Conservation (phyloP, 257 asterid genomes). For the Solanum chilense region DNA sequence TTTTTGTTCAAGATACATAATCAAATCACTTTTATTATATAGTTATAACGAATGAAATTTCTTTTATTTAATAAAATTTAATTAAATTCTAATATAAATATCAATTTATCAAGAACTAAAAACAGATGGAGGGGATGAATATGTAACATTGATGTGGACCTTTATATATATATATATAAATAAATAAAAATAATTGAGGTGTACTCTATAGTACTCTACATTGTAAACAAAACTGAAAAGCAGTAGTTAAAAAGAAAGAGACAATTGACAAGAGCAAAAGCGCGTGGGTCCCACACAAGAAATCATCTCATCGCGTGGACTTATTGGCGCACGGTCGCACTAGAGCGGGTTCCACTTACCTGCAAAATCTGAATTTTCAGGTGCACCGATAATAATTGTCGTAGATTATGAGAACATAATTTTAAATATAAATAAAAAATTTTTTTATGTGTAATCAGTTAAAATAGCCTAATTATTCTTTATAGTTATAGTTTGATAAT, state of each 20-base stretch:
- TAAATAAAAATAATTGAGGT: neutral
- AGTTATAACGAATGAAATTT: no score
- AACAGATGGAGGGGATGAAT: neutral
- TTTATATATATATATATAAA: neutral
- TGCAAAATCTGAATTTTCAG: neutral
- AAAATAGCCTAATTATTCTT: no score
- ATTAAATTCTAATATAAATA: no score
- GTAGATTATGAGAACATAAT: no score
- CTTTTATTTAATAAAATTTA: no score
- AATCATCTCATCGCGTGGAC: neutral
- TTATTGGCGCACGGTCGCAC: neutral
- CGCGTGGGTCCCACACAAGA: neutral
- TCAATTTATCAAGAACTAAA: neutral
- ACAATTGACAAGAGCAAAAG: neutral
- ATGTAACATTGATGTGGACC: neutral
- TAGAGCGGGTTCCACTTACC: neutral
- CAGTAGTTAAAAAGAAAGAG: neutral
- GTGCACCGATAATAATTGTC: neutral
- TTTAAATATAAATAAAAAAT: no score
- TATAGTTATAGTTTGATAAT: no score
- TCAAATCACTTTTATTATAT: no score
- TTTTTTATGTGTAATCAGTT: no score
- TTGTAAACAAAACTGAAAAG: neutral
- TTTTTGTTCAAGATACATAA: neutral
- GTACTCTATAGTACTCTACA: neutral